phyloP scores from a whole-genome alignment of 2,329 filamentous ascomycete species.

The Colletotrichum phormii region DNA sequence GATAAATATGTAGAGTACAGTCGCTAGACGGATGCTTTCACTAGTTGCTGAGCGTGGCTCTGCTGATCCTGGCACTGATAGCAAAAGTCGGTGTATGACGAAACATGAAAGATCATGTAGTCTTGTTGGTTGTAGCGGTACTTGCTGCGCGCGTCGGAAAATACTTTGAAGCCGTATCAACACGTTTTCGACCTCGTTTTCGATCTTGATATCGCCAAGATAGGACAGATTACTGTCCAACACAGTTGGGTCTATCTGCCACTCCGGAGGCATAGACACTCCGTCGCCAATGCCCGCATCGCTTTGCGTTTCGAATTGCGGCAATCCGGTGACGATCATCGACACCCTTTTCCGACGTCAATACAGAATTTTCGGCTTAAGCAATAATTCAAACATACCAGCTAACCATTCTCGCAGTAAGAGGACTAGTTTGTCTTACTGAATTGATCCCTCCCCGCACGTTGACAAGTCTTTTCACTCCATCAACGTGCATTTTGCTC shows the following conservation, averaged over 20 bases:
- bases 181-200: constrained; percentile 40
- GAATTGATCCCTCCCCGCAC: constrained; percentile 63
- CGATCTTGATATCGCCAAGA: constrained; percentile 44
- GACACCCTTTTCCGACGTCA: constrained; percentile 62
- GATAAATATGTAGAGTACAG: constrained; percentile 63
- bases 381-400: constrained; percentile 52
- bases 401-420: constrained; percentile 66
- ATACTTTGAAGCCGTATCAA: background rate
- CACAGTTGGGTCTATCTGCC: constrained; percentile 50
- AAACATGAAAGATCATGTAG: constrained; percentile 68
- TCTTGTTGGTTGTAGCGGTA: constrained; percentile 50
- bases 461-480: constrained; percentile 59
- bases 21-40: constrained; percentile 59
- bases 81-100: constrained; percentile 61
- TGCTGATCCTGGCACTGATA: constrained; percentile 28
- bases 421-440: constrained; percentile 60
- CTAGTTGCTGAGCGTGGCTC: constrained; percentile 40
- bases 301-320: constrained; percentile 65
- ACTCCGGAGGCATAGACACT: constrained; percentile 60
- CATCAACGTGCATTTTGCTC: constrained; percentile 61
- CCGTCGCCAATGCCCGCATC: constrained; percentile 60
- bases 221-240: constrained; percentile 21
- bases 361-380: no score
- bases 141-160: constrained; percentile 39
- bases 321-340: constrained; percentile 62